Base-by-base conservation (phyloP, 345 rosid species). In the Angophora floribunda region DNA sequence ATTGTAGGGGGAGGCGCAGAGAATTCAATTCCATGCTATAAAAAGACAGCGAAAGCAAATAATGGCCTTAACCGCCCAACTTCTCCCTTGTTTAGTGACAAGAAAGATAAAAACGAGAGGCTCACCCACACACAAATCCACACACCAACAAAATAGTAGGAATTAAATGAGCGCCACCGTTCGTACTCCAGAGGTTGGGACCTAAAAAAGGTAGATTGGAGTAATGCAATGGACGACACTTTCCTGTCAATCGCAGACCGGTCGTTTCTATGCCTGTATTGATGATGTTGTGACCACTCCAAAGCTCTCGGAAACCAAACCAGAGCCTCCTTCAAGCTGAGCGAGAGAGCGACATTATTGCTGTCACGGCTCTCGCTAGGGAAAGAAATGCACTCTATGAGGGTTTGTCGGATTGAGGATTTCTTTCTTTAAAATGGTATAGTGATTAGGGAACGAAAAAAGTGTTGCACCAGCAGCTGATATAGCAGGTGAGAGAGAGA, bases 21-120 rank as follows among this genome's bases (percentile, higher is more conserved):
- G 82, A 41, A 89, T 89, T 92, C 86, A 91, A 85, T 93, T 85
- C 26, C 51, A 87, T 87, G 44, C 91, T 45, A 75, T 70, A 65
- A 84, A 85, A 86, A 88, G 88, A 89, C 26, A 78, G 87, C 16
- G 85, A 51, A 87, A 89, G 51, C 63, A 52, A 88, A 87, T 51
- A 88, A 89, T 84, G 89, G 86, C 32, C 87, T 28, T 86, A 85
- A 57, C 89, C 50, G 44, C 86, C 89, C 65, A 79, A 50, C 86
- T 82, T 24, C 88, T 28, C 70, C 50, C 13, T 28, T 44, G 45
- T 53, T 52, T 67, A 51, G 41, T 52, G 26, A 57, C n/a, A 67
- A 22, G 36, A 32, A 52, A 28, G 14, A 3, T 50, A 52, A 52
- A 87, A 30, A 67, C 50, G 22, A 52, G 51, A 36, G 80, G 59